A percentile compares a stretch with the other conserved stretches of the same genome.
Evolutionary conservation across 108 stramenopile species (phyloP).

Genomic region (Skeletonema menzelii): DNA sequence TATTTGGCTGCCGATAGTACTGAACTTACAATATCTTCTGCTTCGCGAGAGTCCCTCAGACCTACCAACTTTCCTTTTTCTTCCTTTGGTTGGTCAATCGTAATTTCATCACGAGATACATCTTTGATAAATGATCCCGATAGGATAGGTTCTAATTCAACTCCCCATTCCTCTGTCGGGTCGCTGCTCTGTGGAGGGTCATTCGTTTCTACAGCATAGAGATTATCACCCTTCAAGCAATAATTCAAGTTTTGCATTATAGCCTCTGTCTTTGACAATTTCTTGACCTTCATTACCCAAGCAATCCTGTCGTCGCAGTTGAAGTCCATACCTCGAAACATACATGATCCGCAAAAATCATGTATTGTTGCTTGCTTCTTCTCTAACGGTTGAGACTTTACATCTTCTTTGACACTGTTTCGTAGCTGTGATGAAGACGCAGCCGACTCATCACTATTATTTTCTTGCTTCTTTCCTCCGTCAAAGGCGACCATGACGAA

Average conservation of each 20-base stretch:
- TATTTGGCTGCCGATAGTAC: conserved; percentile 32
- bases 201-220: neutral
- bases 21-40: conserved; percentile 23
- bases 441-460: neutral
- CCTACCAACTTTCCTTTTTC: conserved; percentile 9
- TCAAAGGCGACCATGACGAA: neutral
- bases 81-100: neutral
- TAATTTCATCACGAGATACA: neutral
- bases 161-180: neutral
- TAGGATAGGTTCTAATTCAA: conserved; percentile 3
- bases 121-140: conserved; percentile 23
- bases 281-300: conserved; percentile 11
- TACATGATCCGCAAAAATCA: conserved; percentile 23
- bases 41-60: conserved; percentile 16
- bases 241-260: conserved; percentile 7
- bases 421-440: neutral
- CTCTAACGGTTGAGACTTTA: neutral
- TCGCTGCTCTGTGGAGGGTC: neutral
- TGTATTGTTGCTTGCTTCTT: conserved; percentile 1
- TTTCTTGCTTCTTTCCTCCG: neutral
- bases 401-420: neutral
- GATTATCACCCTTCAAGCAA: neutral
- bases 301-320: conserved; percentile 25
- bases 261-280: neutral
- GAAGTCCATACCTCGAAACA: conserved; percentile 2